phyloP scores from a whole-genome alignment of 805 yeast species.

The Candida gorgasii region DNA sequence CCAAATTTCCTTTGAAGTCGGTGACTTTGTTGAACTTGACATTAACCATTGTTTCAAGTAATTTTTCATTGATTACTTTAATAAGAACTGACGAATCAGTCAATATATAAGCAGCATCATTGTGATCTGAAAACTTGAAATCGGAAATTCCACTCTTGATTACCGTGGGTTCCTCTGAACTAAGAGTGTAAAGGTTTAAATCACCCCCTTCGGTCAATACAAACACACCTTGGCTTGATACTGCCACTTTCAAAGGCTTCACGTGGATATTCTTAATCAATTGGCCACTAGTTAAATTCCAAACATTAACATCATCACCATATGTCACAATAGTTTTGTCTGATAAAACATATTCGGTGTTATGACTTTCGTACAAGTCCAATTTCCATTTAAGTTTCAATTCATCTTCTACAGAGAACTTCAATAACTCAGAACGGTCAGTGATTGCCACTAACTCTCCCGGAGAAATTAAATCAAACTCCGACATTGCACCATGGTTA shows the following conservation, averaged over 20 bases:
- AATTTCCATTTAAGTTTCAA: slow-evolving; percentile 11
- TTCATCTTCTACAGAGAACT: not conserved
- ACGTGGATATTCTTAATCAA: slow-evolving; percentile 1
- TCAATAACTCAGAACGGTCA: slow-evolving; percentile 5
- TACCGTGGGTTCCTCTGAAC: not conserved
- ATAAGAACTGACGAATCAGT: slow-evolving; percentile 7
- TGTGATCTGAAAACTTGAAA: slow-evolving; percentile 8
- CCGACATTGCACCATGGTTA: slow-evolving; percentile 10
- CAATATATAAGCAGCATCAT: slow-evolving; percentile 10
- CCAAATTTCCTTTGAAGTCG: slow-evolving; percentile 78
- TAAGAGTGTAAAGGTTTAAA: not conserved
- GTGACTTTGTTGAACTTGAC: slow-evolving; percentile 35
- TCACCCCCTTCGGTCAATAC: not conserved
- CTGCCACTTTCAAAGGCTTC: not conserved
- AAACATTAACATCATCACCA: slow-evolving; percentile 3
- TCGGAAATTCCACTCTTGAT: slow-evolving; percentile 6
- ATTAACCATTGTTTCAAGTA: slow-evolving; percentile 2
- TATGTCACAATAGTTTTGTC: slow-evolving; percentile 3
- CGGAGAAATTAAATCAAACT: slow-evolving; percentile 8
- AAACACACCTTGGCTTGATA: slow-evolving; percentile 7
- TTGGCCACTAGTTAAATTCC: slow-evolving; percentile 8
- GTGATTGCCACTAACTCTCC: slow-evolving; percentile 8
- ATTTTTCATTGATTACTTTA: not conserved
- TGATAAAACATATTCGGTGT: not conserved
- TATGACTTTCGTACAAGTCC: not conserved